These are phyloP conservation scores for Aspergillus ochraceoroseus DNA, from an alignment of 2,329 filamentous ascomycete species.

Conservation along the genomic window DNA sequence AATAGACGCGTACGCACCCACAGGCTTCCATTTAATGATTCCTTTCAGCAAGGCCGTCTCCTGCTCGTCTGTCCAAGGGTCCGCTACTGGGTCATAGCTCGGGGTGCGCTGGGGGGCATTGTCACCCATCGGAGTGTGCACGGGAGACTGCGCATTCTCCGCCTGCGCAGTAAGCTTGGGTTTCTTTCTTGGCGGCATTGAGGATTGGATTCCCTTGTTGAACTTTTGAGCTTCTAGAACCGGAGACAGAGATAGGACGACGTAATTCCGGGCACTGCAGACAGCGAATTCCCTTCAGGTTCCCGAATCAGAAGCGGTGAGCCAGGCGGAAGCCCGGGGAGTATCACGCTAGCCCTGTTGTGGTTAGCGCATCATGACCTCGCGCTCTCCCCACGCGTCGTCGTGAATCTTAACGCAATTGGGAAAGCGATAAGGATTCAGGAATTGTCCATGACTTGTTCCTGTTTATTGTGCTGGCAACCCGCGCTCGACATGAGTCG, in stretches of 20 bases:
- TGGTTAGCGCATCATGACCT: slow-evolving; percentile 21
- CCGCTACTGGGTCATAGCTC: slow-evolving; percentile 53
- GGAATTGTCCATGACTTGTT: not conserved
- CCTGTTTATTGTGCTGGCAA: not conserved
- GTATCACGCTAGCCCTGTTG: slow-evolving; percentile 16
- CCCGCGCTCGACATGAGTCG: slow-evolving; percentile 7
- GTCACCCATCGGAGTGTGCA: slow-evolving; percentile 30
- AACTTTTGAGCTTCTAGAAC: not conserved
- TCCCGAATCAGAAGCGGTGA: slow-evolving; percentile 29
- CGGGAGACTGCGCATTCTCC: slow-evolving; percentile 28
- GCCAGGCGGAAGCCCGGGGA: slow-evolving; percentile 19
- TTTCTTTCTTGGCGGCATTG: slow-evolving; percentile 57
- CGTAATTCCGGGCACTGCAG: too few species aligned
- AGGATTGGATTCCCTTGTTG: slow-evolving; percentile 2
- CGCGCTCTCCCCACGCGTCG: slow-evolving; percentile 25
- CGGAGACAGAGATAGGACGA: slow-evolving; percentile 3
- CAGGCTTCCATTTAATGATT: slow-evolving; percentile 93
- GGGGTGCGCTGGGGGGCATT: slow-evolving; percentile 33
- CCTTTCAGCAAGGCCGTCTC: slow-evolving; percentile 88
- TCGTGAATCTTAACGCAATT: not conserved
- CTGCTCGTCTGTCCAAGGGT: slow-evolving; percentile 93
- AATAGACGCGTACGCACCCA: slow-evolving; percentile 55
- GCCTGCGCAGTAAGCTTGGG: slow-evolving; percentile 45
- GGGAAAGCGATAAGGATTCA: slow-evolving; percentile 13
- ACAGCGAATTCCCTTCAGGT: slow-evolving; percentile 13